Percentiles rank a stretch among this genome's conserved stretches.
Evolutionary conservation across 2,329 filamentous ascomycete species (phyloP).

Genomic region (Metarhizium humberi): DNA sequence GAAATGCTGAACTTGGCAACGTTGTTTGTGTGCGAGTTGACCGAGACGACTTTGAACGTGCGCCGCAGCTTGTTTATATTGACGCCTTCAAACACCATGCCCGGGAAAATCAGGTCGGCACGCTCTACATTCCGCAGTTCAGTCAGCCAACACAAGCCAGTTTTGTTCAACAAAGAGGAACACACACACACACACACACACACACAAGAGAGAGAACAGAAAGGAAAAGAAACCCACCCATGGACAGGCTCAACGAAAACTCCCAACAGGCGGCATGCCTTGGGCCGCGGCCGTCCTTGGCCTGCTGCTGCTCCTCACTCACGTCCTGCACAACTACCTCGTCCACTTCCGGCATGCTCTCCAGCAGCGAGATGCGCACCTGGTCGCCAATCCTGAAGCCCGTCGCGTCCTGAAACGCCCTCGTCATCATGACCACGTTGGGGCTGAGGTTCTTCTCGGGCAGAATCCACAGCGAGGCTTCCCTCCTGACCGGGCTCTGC

Average conservation of each 20-base stretch:
- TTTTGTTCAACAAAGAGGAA: no score
- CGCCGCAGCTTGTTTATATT: constrained; percentile 20
- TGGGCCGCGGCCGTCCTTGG: constrained; percentile 17
- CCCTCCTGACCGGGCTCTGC: constrained; percentile 19
- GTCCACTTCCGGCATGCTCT: constrained; percentile 43
- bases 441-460: constrained; percentile 54
- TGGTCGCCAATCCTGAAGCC: constrained; percentile 64
- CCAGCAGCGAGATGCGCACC: constrained; percentile 48
- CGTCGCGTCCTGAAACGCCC: constrained; percentile 62
- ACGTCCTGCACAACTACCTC: constrained; percentile 53
- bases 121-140: constrained; percentile 30
- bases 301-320: constrained; percentile 24
- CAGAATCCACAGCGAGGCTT: constrained; percentile 41
- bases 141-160: background rate
- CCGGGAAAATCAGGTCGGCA: constrained; percentile 60
- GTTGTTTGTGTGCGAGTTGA: constrained; percentile 40
- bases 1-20: constrained; percentile 34
- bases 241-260: constrained; percentile 20
- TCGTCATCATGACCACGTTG: constrained; percentile 62
- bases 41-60: constrained; percentile 44
- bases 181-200: no score
- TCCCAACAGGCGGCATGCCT: constrained; percentile 28
- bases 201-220: no score
- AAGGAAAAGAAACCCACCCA: constrained; percentile 17
- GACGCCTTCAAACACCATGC: constrained; percentile 60